Percentiles rank a stretch among this genome's conserved stretches.
Conservation (phyloP, 2,329 filamentous ascomycete species). For the Blastomyces gilchristii region DNA sequence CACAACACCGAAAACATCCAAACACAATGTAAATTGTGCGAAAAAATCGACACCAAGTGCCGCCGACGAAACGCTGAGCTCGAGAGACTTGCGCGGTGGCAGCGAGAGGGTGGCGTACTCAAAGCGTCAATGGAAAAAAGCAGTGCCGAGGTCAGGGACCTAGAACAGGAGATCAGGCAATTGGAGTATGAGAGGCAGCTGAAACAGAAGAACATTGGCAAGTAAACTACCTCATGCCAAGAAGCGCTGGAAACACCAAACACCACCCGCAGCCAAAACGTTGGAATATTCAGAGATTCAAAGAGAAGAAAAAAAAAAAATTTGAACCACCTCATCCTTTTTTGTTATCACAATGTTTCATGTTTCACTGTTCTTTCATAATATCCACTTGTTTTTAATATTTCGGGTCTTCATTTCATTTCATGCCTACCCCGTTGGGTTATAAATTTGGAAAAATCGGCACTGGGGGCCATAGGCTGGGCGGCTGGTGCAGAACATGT, state of each 20-base stretch:
- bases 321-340: neutral
- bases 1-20: constrained; percentile 57
- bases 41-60: constrained; percentile 77
- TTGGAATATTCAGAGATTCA: neutral
- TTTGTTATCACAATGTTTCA: neutral
- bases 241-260: neutral
- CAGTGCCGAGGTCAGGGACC: constrained; percentile 59
- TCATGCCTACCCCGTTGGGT: constrained; percentile 3
- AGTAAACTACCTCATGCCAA: constrained; percentile 13
- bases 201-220: constrained; percentile 26
- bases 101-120: constrained; percentile 54
- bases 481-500: constrained; percentile 10
- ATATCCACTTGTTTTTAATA: constrained; percentile 15
- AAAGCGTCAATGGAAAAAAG: constrained; percentile 56
- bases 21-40: constrained; percentile 71
- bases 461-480: neutral
- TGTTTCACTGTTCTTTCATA: constrained; percentile 11
- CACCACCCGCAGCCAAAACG: neutral
- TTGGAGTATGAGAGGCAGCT: constrained; percentile 49
- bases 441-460: constrained; percentile 4
- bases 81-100: constrained; percentile 67
- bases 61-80: constrained; percentile 64
- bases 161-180: constrained; percentile 58
- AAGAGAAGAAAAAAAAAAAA: neutral
- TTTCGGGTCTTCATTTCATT: constrained; percentile 8